Evolutionary conservation across 23 red algal genomes (phyloP), one percentile per base, ranked within the genome.

Genomic region (Gracilariopsis chorda): DNA sequence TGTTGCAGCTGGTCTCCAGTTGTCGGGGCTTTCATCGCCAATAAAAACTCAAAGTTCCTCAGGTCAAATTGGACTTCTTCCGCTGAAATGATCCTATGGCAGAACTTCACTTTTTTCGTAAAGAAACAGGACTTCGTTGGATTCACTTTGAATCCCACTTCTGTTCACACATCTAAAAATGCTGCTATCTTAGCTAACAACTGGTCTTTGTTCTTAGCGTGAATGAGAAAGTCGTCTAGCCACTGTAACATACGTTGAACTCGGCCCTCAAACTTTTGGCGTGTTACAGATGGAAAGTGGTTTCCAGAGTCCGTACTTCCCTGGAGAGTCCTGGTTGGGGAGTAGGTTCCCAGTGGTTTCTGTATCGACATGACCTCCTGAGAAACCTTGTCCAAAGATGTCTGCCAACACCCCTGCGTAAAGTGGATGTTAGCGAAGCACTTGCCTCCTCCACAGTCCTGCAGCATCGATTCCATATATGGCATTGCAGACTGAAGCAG

Each of bases 151-250:
- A 81, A 61, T 19, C 37, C 37, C 24, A 37, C 52, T 25, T 81
- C 28, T 21, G n/a, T 0, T 12, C 77, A 81, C n/a, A 81, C 10
- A 16, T 52, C 46, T 23, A 81, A 13, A 19, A 59, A 57, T 13
- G 77, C 24, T 47, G 28, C 51, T 12, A 81, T 7, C 27, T 24
- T 39, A n/a, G 9, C 11, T 32, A 81, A 27, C 0, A 57, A 21
- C 27, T 17, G 27, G 44, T 8, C 46, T 8, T 30, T 39, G 42
- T 0, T 57, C 23, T 0, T 51, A 23, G 46, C 51, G 28, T 52
- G 49, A 39, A 81, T 12, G 16, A 81, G 49, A 0, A 81, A 0
- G 77, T 81, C 77, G 49, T 81, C 77, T 27, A 81, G 16, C 77
- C 77, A 81, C 27, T 23, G 25, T 23, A 1, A 20, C 27, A 76